Percentiles rank a stretch among this genome's conserved stretches.
phyloP scores from a whole-genome alignment of 805 yeast genomes.

The Myxozyma monticola region DNA sequence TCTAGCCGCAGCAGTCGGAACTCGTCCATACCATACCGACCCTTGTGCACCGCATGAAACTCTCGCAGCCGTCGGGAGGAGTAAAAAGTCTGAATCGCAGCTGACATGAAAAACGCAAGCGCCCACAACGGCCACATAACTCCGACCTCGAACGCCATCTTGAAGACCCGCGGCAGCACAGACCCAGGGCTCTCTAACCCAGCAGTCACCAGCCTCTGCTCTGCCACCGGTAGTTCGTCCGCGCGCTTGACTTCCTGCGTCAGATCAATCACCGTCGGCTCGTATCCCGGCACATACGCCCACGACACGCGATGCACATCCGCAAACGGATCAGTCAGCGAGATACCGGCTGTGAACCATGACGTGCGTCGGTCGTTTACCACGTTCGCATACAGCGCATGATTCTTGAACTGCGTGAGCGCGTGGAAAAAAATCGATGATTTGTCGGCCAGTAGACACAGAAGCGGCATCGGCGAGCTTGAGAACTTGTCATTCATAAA shows the following conservation, averaged over 20 bases:
- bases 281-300: slow-evolving; percentile 48
- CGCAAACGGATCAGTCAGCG: slow-evolving; percentile 59
- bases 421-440: slow-evolving; percentile 61
- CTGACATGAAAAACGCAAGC: slow-evolving; percentile 53
- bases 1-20: slow-evolving; percentile 42
- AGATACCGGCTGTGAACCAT: slow-evolving; percentile 80
- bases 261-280: slow-evolving; percentile 57
- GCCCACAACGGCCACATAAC: slow-evolving; percentile 66
- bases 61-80: slow-evolving; percentile 44
- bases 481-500: slow-evolving; percentile 54
- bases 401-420: slow-evolving; percentile 52
- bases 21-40: slow-evolving; percentile 30
- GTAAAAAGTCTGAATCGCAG: slow-evolving; percentile 44
- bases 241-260: slow-evolving; percentile 43
- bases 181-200: slow-evolving; percentile 10
- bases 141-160: slow-evolving; percentile 42
- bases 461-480: slow-evolving; percentile 47
- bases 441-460: slow-evolving; percentile 65
- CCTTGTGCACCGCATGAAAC: slow-evolving; percentile 30
- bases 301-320: slow-evolving; percentile 35
- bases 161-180: slow-evolving; percentile 27
- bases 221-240: slow-evolving; percentile 19
- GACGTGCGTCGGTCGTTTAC: slow-evolving; percentile 78
- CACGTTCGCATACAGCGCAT: slow-evolving; percentile 69
- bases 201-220: slow-evolving; percentile 3